These are phyloP conservation scores for Pseudocercospora eumusae DNA, from an alignment of 2,329 filamentous ascomycete species.

Conservation along the genomic window DNA sequence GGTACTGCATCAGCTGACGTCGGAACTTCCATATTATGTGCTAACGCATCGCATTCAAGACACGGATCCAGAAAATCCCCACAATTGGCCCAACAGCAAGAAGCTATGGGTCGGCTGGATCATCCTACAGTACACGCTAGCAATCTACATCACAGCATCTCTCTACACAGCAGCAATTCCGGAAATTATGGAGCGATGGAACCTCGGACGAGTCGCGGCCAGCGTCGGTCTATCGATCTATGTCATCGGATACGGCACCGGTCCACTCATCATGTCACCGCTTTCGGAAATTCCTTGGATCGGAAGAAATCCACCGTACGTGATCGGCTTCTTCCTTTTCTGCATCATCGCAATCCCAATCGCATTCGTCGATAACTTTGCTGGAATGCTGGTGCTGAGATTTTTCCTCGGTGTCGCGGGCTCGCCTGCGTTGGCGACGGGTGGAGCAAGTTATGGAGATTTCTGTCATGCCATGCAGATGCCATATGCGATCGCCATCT, in stretches of 20 bases:
- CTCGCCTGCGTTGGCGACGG: constrained; percentile 64
- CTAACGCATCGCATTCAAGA: constrained; percentile 26
- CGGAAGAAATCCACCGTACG: constrained; percentile 68
- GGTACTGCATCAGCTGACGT: neutral
- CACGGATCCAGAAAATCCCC: constrained; percentile 34
- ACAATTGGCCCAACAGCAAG: constrained; percentile 36
- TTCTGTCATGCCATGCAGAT: constrained; percentile 47
- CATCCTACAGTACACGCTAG: constrained; percentile 57
- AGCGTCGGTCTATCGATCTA: constrained; percentile 63
- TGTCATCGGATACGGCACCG: constrained; percentile 50
- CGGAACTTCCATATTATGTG: neutral
- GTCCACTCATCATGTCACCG: constrained; percentile 66
- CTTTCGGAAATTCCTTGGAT: constrained; percentile 66
- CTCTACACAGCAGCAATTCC: constrained; percentile 52
- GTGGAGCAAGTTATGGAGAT: constrained; percentile 59
- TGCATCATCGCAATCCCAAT: constrained; percentile 67
- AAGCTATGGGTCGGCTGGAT: constrained; percentile 30
- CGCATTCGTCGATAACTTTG: constrained; percentile 62
- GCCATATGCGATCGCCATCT: constrained; percentile 47
- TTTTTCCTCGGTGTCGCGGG: constrained; percentile 69
- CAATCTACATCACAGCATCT: constrained; percentile 55
- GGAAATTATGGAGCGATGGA: constrained; percentile 50
- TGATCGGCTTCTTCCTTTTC: constrained; percentile 67
- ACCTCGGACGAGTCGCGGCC: constrained; percentile 57
- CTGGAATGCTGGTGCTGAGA: constrained; percentile 58